Base-by-base conservation (phyloP, 768 basidiomycete species). In the Daedaleopsis nitida region DNA sequence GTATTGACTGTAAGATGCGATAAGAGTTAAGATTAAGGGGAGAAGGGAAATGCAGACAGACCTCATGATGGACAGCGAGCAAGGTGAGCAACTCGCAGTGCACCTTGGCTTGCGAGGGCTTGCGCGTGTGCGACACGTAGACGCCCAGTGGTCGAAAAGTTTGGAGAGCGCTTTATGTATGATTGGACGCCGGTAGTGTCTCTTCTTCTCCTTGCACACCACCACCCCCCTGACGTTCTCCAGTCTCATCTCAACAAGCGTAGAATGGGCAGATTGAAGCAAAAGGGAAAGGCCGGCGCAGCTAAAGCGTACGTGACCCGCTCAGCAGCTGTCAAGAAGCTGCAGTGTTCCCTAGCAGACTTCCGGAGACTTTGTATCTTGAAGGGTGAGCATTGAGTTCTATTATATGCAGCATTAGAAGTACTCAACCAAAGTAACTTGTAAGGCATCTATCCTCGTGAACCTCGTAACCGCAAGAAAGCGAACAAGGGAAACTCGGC, bases 401-500 rank as follows among this genome's bases (percentile, higher is more conserved):
- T n/a, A 50, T 47, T 59, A 3, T 3, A 3, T 32, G 27, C 27
- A 32, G 27, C 27, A n/a, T n/a, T n/a, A n/a, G 27, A 32, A 32
- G 27, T 32, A 32, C 21, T 48, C 27, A 32, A 37, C n/a, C 14
- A 42, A 49, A 44, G 24, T 37, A 9, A 35, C 23, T 5, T 19
- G 43, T 54, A 51, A 98, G 96, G 96, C 13, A 96, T 99, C 69
- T 98, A 96, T 74, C 97, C 97, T 65, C 92, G 96, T 57, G 97
- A 99, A 74, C 97, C 97, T 24, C 86, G 87, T 49, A 88, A 85
- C 76, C 87, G 86, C 68, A 99, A 98, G 74, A 86, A 87, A 64
- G 97, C 96, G 39, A 98, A 98, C 79, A 98, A 97, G 74, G 97
- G 96, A 1, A 96, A 94, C 3, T 94, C 95, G 55, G 96, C 94